phyloP scores from a whole-genome alignment of 2,329 filamentous ascomycete species.

The Aaosphaeria arxii region DNA sequence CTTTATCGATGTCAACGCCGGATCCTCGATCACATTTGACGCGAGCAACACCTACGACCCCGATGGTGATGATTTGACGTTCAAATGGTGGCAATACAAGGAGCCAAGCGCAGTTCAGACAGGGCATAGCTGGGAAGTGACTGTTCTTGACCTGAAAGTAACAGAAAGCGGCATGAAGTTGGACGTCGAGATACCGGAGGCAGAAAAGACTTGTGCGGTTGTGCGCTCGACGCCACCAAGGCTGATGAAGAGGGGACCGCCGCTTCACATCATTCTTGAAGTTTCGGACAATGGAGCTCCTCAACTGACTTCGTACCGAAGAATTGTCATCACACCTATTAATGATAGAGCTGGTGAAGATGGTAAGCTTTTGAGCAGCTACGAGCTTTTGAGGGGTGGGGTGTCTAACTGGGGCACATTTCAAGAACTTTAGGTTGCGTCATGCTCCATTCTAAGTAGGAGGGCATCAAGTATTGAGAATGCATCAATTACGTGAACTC shows the following conservation, averaged over 20 bases:
- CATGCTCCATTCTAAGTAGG: too few relatives aligned
- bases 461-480: too few relatives aligned
- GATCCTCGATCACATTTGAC: slow-evolving; percentile 7
- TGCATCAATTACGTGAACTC: too few relatives aligned
- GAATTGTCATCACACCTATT: background rate
- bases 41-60: slow-evolving; percentile 14
- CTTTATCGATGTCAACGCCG: slow-evolving; percentile 2
- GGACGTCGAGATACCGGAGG: background rate
- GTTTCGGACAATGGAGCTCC: background rate
- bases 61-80: slow-evolving; percentile 10
- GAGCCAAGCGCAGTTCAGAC: slow-evolving; percentile 1
- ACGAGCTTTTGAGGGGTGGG: too few relatives aligned
- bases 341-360: background rate
- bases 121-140: background rate
- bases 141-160: background rate
- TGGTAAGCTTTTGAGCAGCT: too few relatives aligned
- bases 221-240: background rate
- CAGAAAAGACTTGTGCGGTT: background rate
- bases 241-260: background rate
- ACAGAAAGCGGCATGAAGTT: background rate
- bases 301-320: background rate
- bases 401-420: too few relatives aligned
- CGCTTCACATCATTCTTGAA: background rate
- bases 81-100: slow-evolving; percentile 15
- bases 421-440: too few relatives aligned